Conservation (phyloP, 2,329 filamentous ascomycete species). For the Sporothrix mexicana region DNA sequence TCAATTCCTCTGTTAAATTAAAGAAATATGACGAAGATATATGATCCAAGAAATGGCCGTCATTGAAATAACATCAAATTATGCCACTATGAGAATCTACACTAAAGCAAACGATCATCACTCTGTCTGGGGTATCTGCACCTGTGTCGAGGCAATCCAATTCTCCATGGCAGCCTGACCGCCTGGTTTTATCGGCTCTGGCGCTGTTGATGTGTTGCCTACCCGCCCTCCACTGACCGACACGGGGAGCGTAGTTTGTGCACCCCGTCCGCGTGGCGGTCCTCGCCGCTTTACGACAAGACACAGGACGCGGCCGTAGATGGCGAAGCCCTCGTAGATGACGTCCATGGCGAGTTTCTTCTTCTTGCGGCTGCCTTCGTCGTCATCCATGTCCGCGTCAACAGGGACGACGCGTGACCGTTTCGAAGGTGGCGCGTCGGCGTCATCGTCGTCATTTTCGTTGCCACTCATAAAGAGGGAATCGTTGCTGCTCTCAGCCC, state of each 20-base stretch:
- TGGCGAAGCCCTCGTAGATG: constrained; percentile 92
- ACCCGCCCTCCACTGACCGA: constrained; percentile 32
- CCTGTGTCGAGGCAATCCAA: constrained; percentile 82
- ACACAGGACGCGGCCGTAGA: constrained; percentile 91
- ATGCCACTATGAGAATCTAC: no score
- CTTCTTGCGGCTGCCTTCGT: constrained; percentile 67
- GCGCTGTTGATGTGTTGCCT: constrained; percentile 37
- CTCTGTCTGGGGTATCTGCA: constrained; percentile 46
- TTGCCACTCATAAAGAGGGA: constrained; percentile 37
- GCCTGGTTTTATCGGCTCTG: constrained; percentile 45
- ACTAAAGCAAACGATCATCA: no score
- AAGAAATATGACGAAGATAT: no score
- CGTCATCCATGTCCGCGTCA: constrained; percentile 49
- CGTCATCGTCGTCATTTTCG: constrained; percentile 43
- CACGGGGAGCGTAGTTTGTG: constrained; percentile 35
- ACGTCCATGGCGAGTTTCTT: constrained; percentile 89
- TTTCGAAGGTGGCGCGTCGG: constrained; percentile 49
- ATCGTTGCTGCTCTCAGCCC: constrained; percentile 37
- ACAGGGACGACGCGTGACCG: constrained; percentile 44
- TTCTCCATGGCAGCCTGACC: constrained; percentile 80
- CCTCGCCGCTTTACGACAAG: constrained; percentile 81
- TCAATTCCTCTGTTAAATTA: no score
- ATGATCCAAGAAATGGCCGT: no score
- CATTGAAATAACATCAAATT: no score
- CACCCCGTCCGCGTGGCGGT: constrained; percentile 42